Evolutionary conservation across 2,329 filamentous ascomycete genomes (phyloP).

Genomic region (Xylariales sp.): DNA sequence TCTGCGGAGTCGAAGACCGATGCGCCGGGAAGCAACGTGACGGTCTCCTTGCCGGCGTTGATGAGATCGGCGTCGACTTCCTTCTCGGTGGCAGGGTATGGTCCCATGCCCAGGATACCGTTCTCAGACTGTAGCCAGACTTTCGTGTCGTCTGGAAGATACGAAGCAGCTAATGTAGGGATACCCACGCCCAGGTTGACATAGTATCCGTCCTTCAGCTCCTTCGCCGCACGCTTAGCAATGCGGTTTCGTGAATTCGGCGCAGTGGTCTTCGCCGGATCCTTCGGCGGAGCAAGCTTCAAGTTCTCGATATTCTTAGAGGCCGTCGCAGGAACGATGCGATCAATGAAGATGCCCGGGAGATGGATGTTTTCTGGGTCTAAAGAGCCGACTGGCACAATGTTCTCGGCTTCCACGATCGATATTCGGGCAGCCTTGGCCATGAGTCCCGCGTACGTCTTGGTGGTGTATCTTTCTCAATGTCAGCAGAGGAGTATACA

Average conservation of each 20-base stretch:
- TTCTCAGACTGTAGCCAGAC: slow-evolving; percentile 88
- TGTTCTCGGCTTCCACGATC: slow-evolving; percentile 82
- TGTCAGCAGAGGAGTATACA: background rate
- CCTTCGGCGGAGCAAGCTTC: slow-evolving; percentile 46
- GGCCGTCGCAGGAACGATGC: slow-evolving; percentile 69
- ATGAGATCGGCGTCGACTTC: slow-evolving; percentile 75
- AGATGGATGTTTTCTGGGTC: slow-evolving; percentile 71
- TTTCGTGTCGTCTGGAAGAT: slow-evolving; percentile 61
- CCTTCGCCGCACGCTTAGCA: slow-evolving; percentile 70
- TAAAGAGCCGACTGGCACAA: slow-evolving; percentile 70
- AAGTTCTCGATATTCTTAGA: slow-evolving; percentile 69
- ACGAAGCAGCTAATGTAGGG: slow-evolving; percentile 77
- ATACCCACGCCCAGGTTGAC: slow-evolving; percentile 83
- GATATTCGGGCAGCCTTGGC: slow-evolving; percentile 74
- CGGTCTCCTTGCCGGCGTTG: slow-evolving; percentile 85
- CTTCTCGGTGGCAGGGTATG: slow-evolving; percentile 64
- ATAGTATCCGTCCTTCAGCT: slow-evolving; percentile 75
- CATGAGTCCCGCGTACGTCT: slow-evolving; percentile 71
- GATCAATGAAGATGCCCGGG: slow-evolving; percentile 77
- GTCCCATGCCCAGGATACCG: slow-evolving; percentile 77
- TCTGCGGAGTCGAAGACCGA: slow-evolving; percentile 75
- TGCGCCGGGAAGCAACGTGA: slow-evolving; percentile 72
- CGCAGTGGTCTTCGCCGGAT: slow-evolving; percentile 35
- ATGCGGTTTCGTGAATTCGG: slow-evolving; percentile 64
- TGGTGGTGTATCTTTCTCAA: slow-evolving; percentile 61